Evolutionary conservation across 1,284 basidiomycete species (phyloP).

Genomic region (Pascua sp.): DNA sequence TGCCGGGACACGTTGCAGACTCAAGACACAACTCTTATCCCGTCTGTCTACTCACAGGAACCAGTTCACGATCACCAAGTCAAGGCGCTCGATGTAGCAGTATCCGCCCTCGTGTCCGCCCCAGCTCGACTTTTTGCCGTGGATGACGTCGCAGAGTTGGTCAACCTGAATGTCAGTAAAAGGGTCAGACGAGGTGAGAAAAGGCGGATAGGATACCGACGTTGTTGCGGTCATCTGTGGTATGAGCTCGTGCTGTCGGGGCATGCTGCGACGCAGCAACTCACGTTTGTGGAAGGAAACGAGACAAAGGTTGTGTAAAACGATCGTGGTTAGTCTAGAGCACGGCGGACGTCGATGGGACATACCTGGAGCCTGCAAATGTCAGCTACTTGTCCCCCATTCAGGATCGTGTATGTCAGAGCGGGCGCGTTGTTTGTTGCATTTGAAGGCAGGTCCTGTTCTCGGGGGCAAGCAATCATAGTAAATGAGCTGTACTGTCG

Average conservation of each 20-base stretch:
- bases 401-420: background rate
- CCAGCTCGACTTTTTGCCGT: constrained; percentile 6
- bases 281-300: background rate
- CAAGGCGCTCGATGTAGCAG: constrained; percentile 17
- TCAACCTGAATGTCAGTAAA: background rate
- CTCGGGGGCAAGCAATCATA: background rate
- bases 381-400: too few relatives aligned
- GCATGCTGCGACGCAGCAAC: background rate
- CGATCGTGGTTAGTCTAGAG: background rate
- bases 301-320: background rate
- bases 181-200: too few relatives aligned
- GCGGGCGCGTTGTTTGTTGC: background rate
- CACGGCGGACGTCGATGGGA: background rate
- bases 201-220: background rate
- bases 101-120: constrained; percentile 19
- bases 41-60: constrained; percentile 20
- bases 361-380: background rate
- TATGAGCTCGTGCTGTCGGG: background rate
- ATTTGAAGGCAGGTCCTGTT: background rate
- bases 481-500: background rate
- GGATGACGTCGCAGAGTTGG: constrained; percentile 10
- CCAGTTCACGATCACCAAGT: constrained; percentile 23
- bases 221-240: constrained; percentile 9
- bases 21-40: background rate
- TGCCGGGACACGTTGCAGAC: too few relatives aligned